Evolutionary conservation across 75 land plant genomes (phyloP), one percentile per base, ranked within the genome.

Genomic region (Sequoiadendron giganteum): DNA sequence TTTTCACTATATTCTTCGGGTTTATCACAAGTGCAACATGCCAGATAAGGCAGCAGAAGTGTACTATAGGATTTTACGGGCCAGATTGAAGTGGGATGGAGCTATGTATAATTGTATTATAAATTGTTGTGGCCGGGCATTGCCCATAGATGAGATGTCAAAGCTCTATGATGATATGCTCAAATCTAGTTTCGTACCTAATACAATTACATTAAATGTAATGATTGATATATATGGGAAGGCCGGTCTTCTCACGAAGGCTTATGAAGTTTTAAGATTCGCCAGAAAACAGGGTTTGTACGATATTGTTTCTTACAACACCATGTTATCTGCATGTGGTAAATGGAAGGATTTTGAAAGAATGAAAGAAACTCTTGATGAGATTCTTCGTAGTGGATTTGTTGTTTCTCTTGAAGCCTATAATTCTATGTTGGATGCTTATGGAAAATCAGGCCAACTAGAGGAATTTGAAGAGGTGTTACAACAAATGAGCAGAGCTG

Each of bases 391-490:
- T 87, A 88, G 91, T 34, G 99, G 99, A 8, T 93, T 93, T 85
- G 89, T 89, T 15, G 93, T 93, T 88, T 92, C 95, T 61, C 91
- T 96, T n/a, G 99, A 97, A 89, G 97, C 94, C 47, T 96, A 91
- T 86, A 97, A 97, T 86, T 94, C 90, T n/a, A 94, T 97, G 93
- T 86, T 97, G 85, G 97, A 97, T 93, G 92, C 97, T 0, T 97
- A 97, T 88, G 99, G 99, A 34, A 97, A 97, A 85, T 92, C 93
- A 42, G 89, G 91, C 47, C 91, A 90, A 52, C 85, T 97, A 42
- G 93, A 93, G 65, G 94, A 91, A 56, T 92, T 97, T 75, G 91
- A 90, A 84, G 89, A 90, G 72, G 92, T 92, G 7, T 87, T 95
- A 88, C 89, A 89, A 87, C 93, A 87, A 55, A 95, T 97, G 99